Evolutionary conservation across 2,329 filamentous ascomycete genomes (phyloP).

Genomic region (Orbilia brochopaga): DNA sequence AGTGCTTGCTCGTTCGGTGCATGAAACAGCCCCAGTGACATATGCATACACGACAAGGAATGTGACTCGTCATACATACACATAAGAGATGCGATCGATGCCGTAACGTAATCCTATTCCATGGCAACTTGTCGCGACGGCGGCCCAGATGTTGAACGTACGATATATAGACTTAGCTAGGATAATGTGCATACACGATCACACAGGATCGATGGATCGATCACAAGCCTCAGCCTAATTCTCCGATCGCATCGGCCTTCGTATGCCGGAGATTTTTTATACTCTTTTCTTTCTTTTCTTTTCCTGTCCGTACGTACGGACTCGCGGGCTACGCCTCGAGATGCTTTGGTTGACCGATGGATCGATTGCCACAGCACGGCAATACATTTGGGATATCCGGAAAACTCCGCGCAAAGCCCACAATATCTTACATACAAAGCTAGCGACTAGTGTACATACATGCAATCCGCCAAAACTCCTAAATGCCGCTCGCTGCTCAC

Average conservation of each 20-base stretch:
- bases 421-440: constrained; percentile 6
- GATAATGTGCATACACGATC: too few relatives aligned
- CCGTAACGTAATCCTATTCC: neutral
- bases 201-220: neutral
- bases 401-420: constrained; percentile 13
- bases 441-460: constrained; percentile 11
- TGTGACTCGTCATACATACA: neutral
- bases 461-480: neutral
- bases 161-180: too few relatives aligned
- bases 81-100: neutral
- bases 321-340: too few relatives aligned
- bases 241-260: neutral
- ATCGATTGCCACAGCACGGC: neutral
- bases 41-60: neutral
- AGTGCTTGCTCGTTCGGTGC: too few relatives aligned
- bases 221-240: constrained; percentile 1
- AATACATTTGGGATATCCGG: constrained; percentile 1
- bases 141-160: too few relatives aligned
- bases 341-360: neutral
- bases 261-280: neutral
- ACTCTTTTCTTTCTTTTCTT: neutral
- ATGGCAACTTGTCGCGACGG: neutral
- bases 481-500: constrained; percentile 2
- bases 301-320: neutral
- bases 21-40: too few relatives aligned